These are phyloP conservation scores for Penicillium chermesinum DNA, from an alignment of 495 filamentous ascomycete genomes.

Conservation along the genomic window DNA sequence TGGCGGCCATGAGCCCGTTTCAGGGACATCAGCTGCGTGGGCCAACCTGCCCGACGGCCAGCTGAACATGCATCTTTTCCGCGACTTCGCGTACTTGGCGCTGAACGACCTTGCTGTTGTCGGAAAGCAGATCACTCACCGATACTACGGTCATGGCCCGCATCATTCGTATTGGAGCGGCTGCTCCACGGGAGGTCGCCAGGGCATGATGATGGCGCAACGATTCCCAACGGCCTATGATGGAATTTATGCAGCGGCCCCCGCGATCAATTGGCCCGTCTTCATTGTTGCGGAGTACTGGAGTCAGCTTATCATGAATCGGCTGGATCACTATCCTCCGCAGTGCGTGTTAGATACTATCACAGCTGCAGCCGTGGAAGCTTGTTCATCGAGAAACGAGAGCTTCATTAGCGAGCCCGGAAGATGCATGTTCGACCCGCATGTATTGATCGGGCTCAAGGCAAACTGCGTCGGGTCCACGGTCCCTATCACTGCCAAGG, in stretches of 20 bases:
- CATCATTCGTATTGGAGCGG: neutral
- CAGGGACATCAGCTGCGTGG: neutral
- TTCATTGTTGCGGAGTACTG: neutral
- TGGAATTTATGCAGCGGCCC: neutral
- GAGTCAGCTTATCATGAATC: neutral
- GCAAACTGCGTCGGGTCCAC: neutral
- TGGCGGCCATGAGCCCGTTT: slow-evolving; percentile 11
- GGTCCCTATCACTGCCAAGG: neutral
- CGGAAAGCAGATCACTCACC: neutral
- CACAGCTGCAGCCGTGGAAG: neutral
- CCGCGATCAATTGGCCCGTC: neutral
- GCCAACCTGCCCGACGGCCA: neutral
- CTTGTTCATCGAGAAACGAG: neutral
- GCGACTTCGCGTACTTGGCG: neutral
- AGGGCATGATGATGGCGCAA: slow-evolving; percentile 1
- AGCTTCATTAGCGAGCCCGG: neutral
- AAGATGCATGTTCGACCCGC: neutral
- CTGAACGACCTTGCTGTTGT: neutral
- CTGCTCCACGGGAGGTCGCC: slow-evolving; percentile 1
- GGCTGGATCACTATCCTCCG: neutral
- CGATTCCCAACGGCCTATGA: slow-evolving; percentile 1
- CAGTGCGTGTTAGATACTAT: neutral
- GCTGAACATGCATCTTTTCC: neutral
- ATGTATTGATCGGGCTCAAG: neutral
- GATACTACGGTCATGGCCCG: neutral